Conservation (phyloP, 2,329 filamentous ascomycete species). For the Dactylellina leptospora region DNA sequence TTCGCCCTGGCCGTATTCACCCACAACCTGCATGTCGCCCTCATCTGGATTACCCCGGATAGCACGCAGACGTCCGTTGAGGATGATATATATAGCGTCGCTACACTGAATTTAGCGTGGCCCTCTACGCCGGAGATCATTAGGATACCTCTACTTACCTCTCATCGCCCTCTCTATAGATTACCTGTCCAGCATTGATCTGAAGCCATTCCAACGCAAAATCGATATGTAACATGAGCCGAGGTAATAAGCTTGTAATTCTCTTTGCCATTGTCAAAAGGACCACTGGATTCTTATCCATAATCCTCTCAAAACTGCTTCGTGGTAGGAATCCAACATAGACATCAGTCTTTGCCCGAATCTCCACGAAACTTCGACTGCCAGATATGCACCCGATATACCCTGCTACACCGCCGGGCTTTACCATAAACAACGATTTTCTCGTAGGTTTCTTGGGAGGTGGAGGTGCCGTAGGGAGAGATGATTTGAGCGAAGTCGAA, state of each 20-base stretch:
- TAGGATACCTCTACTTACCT: constrained; percentile 32
- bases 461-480: not conserved
- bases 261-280: constrained; percentile 95
- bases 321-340: constrained; percentile 95
- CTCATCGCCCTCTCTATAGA: constrained; percentile 92
- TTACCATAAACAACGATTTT: constrained; percentile 85
- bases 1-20: constrained; percentile 95
- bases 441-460: constrained; percentile 60
- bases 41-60: constrained; percentile 79
- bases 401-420: constrained; percentile 90
- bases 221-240: constrained; percentile 92
- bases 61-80: constrained; percentile 88
- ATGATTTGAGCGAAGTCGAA: constrained; percentile 59
- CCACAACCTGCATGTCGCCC: constrained; percentile 83
- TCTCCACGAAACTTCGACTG: constrained; percentile 94
- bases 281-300: constrained; percentile 90
- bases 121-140: not conserved
- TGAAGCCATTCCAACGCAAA: constrained; percentile 99
- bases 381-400: constrained; percentile 95
- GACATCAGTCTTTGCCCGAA: constrained; percentile 96
- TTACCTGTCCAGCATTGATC: constrained; percentile 90
- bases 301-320: constrained; percentile 84
- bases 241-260: constrained; percentile 85
- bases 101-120: constrained; percentile 63
- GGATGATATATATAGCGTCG: constrained; percentile 96